Percentiles rank a stretch among this genome's conserved stretches.
These are phyloP conservation scores for Fusarium tuaranense DNA, from an alignment of 2,329 filamentous ascomycete genomes.

Conservation along the genomic window DNA sequence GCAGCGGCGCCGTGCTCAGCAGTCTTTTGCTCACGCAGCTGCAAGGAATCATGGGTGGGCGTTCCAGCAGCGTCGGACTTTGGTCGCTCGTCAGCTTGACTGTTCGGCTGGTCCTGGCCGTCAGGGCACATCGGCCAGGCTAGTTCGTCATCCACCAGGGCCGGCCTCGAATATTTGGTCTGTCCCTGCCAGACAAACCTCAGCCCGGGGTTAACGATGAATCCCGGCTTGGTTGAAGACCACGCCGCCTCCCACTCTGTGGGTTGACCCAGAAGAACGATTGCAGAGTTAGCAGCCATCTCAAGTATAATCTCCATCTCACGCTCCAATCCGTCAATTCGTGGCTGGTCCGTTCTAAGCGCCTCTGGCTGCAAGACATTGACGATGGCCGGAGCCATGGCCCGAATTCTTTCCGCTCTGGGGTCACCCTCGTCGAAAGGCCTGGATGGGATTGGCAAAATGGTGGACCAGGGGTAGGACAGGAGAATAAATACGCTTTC, in stretches of 20 bases:
- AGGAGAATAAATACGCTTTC: not conserved
- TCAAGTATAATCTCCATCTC: not conserved
- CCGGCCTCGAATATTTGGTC: not conserved
- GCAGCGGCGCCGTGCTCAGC: not conserved
- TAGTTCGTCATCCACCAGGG: not conserved
- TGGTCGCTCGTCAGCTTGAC: not conserved
- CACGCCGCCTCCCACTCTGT: not conserved
- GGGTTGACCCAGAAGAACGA: not conserved
- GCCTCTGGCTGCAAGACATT: not conserved
- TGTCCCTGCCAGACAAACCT: not conserved
- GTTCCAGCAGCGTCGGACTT: not conserved
- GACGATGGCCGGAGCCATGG: not conserved
- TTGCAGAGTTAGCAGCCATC: not conserved
- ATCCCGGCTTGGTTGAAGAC: not conserved
- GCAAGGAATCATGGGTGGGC: not conserved
- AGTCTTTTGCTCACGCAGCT: not conserved
- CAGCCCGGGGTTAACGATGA: not conserved
- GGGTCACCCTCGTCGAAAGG: not conserved
- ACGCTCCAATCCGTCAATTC: not conserved
- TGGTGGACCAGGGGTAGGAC: not conserved
- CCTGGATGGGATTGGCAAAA: not conserved
- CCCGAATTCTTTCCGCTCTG: not conserved
- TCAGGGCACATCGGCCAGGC: not conserved
- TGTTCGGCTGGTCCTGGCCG: not conserved
- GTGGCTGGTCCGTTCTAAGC: not conserved